phyloP scores from a whole-genome alignment of 2,329 filamentous ascomycete genomes.

The Stenocarpella maydis region DNA sequence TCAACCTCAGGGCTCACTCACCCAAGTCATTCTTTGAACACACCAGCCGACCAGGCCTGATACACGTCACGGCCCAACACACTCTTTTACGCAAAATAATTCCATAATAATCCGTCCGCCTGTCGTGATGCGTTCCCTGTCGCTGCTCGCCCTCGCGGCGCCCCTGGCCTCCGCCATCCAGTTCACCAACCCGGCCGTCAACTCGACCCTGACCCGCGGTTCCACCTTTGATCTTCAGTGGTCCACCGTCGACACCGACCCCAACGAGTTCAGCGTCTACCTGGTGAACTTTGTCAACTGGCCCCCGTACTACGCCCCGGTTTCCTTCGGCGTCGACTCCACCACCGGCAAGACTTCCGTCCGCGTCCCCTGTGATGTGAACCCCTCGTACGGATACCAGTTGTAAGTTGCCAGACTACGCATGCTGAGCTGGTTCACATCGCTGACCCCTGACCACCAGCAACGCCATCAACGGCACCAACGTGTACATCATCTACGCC shows the following conservation, averaged over 20 bases:
- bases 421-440: neutral
- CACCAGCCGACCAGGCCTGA: conserved; percentile 9
- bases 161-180: conserved; percentile 45
- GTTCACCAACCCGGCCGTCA: conserved; percentile 44
- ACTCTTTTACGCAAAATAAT: conserved; percentile 14
- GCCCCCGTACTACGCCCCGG: conserved; percentile 49
- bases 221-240: conserved; percentile 46
- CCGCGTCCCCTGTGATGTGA: conserved; percentile 48
- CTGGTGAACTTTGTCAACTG: conserved; percentile 56
- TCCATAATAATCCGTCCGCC: neutral
- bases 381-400: conserved; percentile 50
- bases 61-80: conserved; percentile 7
- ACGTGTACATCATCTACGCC: conserved; percentile 53
- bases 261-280: conserved; percentile 49
- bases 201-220: conserved; percentile 49
- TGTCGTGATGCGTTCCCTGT: conserved; percentile 40
- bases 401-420: conserved; percentile 42
- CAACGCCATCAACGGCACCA: conserved; percentile 55
- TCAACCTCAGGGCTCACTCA: conserved; percentile 30
- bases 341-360: conserved; percentile 44
- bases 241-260: conserved; percentile 51
- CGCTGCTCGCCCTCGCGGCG: conserved; percentile 42
- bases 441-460: conserved; percentile 30
- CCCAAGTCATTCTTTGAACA: conserved; percentile 30
- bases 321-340: conserved; percentile 48